These are phyloP conservation scores for Oenanthe sinensis DNA, from an alignment of 129 eudicot genomes.

Conservation along the genomic window DNA sequence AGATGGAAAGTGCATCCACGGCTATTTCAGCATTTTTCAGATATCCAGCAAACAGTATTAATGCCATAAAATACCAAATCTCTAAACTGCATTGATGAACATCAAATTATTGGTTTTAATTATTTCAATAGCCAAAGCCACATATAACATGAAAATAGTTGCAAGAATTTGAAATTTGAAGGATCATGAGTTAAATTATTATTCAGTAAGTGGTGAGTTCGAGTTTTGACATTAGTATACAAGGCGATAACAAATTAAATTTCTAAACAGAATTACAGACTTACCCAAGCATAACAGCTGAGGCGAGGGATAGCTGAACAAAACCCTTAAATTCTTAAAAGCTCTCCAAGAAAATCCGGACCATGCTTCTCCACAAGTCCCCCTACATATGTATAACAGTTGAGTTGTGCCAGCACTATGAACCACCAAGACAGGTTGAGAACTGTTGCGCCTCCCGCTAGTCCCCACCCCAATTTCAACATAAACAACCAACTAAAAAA, in stretches of 20 bases:
- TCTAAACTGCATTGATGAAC: slow-evolving; percentile 29
- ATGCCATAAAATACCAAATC: slow-evolving; percentile 36
- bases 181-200: background rate
- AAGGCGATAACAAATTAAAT: background rate
- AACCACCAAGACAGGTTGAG: slow-evolving; percentile 51
- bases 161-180: background rate
- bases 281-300: slow-evolving; percentile 59
- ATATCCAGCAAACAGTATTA: slow-evolving; percentile 47
- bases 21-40: slow-evolving; percentile 44
- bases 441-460: slow-evolving; percentile 35
- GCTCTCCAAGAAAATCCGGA: slow-evolving; percentile 37
- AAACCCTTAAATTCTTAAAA: slow-evolving; percentile 45
- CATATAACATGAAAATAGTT: background rate
- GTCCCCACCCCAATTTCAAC: slow-evolving; percentile 38
- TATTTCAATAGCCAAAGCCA: too few relatives aligned
- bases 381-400: slow-evolving; percentile 33
- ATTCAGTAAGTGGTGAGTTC: background rate
- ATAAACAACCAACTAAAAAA: slow-evolving; percentile 42
- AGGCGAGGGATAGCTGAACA: slow-evolving; percentile 44
- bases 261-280: background rate
- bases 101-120: background rate
- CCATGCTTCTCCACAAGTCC: slow-evolving; percentile 47
- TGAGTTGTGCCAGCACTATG: slow-evolving; percentile 37
- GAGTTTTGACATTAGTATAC: too few relatives aligned
- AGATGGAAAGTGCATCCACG: slow-evolving; percentile 32